Conservation (phyloP, 1,284 basidiomycete species). For the Heterobasidion parviporum region DNA sequence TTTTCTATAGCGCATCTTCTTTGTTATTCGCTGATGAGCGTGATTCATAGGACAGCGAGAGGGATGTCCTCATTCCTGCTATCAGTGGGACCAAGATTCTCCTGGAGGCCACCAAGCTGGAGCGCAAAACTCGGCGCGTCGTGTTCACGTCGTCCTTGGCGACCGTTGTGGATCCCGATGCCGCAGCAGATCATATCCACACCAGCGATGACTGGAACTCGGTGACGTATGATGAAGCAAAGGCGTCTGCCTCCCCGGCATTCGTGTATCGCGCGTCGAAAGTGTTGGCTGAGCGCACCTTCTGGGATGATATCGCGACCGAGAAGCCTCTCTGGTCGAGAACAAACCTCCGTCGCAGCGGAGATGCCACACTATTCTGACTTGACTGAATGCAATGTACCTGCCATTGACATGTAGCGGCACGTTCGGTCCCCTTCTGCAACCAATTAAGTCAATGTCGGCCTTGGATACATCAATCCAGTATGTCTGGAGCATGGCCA, state of each 20-base stretch:
- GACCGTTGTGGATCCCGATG: not conserved
- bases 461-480: not conserved
- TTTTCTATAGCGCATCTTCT: not conserved
- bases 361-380: not conserved
- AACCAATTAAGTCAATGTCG: not conserved
- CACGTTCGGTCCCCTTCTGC: not conserved
- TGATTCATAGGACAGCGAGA: not conserved
- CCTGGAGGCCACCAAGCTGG: not conserved
- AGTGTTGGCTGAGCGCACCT: not conserved
- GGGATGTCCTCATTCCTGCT: not conserved
- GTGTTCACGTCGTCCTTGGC: not conserved
- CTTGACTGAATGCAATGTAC: not conserved
- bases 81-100: not conserved
- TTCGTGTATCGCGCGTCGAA: not conserved
- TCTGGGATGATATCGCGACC: not conserved
- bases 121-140: not conserved
- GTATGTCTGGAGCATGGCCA: not conserved
- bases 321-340: not conserved
- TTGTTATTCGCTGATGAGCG: too few relatives aligned
- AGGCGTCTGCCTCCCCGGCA: not conserved
- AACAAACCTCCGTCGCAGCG: not conserved
- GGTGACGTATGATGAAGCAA: not conserved
- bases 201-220: not conserved
- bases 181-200: not conserved
- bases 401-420: not conserved